A percentile compares a stretch with the other conserved stretches of the same genome.
phyloP scores from a whole-genome alignment of 345 rosid species.

The Arabis alpina region DNA sequence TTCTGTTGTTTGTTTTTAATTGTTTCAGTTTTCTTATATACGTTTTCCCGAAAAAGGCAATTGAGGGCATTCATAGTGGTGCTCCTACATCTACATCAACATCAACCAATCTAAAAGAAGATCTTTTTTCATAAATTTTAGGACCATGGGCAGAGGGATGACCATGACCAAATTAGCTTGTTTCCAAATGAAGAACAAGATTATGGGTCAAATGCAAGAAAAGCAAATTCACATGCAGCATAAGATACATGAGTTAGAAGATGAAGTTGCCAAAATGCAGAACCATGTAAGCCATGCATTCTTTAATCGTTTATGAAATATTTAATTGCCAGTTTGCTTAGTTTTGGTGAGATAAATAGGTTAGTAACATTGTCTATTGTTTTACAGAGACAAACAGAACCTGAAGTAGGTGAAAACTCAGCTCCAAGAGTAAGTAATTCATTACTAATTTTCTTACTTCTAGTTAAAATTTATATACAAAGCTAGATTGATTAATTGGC shows the following conservation, averaged over 20 bases:
- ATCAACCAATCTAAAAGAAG: not conserved
- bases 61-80: not conserved
- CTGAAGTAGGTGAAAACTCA: not conserved
- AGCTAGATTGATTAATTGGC: too few species aligned
- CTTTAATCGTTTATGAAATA: too few species aligned
- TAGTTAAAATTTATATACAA: too few species aligned
- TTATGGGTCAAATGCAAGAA: slow-evolving; percentile 2
- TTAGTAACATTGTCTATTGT: too few species aligned
- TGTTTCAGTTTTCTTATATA: not conserved
- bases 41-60: not conserved
- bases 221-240: not conserved
- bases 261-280: not conserved
- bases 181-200: slow-evolving; percentile 1
- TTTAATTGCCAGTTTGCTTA: too few species aligned
- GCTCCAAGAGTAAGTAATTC: not conserved
- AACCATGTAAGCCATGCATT: too few species aligned
- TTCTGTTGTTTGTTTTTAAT: too few species aligned
- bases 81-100: not conserved
- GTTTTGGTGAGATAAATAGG: too few species aligned
- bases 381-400: not conserved
- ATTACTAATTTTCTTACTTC: too few species aligned
- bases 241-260: not conserved
- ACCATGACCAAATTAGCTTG: slow-evolving; percentile 8
- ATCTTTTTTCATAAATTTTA: not conserved
- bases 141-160: not conserved